These are phyloP conservation scores for Lentinula aciculospora DNA, from an alignment of 768 basidiomycete genomes.

Conservation along the genomic window DNA sequence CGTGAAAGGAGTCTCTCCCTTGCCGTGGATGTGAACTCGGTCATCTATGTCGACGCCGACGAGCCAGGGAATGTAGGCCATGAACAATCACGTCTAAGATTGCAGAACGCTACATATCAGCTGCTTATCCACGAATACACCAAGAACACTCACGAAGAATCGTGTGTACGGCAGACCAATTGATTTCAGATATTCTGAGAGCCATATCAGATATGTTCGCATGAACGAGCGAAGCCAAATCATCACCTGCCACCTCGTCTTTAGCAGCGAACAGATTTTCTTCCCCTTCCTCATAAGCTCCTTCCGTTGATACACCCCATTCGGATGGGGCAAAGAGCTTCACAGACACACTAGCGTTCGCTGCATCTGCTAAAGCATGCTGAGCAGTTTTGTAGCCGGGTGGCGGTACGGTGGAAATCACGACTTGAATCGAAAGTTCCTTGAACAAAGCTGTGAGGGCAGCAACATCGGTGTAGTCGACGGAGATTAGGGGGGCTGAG, in stretches of 20 bases:
- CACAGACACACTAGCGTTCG: conserved; percentile 25
- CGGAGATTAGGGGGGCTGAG: neutral
- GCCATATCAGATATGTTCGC: neutral
- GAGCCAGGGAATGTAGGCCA: conserved; percentile 18
- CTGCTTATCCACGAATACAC: neutral
- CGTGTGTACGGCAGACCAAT: conserved; percentile 23
- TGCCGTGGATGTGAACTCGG: conserved; percentile 21
- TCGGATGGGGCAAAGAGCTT: conserved; percentile 35
- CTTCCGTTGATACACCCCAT: conserved; percentile 28
- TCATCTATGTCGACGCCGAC: conserved; percentile 17
- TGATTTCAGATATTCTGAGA: conserved; percentile 23
- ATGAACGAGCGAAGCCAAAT: neutral
- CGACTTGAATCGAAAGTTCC: conserved; percentile 25
- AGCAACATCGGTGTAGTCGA: conserved; percentile 20
- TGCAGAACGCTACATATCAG: conserved; percentile 22
- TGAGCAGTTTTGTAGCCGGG: conserved; percentile 21
- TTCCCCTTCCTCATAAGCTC: conserved; percentile 18
- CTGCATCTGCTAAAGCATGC: conserved; percentile 24
- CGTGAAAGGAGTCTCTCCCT: conserved; percentile 22
- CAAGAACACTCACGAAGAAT: conserved; percentile 21
- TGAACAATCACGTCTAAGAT: conserved; percentile 15
- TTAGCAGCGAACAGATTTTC: conserved; percentile 15
- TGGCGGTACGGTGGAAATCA: conserved; percentile 27
- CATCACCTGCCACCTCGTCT: conserved; percentile 22
- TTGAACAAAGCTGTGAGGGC: conserved; percentile 21